phyloP scores from a whole-genome alignment of 768 basidiomycete genomes.

The Mycena metata region DNA sequence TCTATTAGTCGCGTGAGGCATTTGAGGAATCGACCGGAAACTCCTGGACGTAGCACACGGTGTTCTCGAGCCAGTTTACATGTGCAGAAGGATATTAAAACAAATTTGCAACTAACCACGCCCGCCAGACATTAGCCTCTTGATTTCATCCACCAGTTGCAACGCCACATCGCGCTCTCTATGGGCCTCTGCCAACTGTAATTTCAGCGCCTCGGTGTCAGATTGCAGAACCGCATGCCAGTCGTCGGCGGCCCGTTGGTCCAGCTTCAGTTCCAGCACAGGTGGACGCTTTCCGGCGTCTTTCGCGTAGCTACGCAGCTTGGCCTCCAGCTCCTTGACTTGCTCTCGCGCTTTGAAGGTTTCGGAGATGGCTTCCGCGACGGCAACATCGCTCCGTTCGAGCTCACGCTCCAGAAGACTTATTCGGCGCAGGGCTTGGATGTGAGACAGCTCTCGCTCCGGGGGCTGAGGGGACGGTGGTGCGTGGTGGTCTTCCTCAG shows the following conservation, averaged over 20 bases:
- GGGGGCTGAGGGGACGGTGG: constrained; percentile 28
- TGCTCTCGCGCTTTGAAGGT: constrained; percentile 38
- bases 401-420: constrained; percentile 39
- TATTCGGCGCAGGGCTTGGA: constrained; percentile 34
- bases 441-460: constrained; percentile 26
- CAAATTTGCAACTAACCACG: constrained; percentile 6
- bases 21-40: neutral
- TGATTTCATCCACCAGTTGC: constrained; percentile 36
- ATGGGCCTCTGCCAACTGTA: constrained; percentile 31
- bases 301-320: constrained; percentile 25
- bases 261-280: constrained; percentile 29
- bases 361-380: constrained; percentile 37
- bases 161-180: constrained; percentile 36
- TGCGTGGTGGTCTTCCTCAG: constrained; percentile 24
- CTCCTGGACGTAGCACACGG: neutral
- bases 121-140: constrained; percentile 22
- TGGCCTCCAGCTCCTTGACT: constrained; percentile 34
- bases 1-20: constrained; percentile 1
- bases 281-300: constrained; percentile 21
- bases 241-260: constrained; percentile 30
- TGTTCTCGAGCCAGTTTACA: neutral
- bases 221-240: constrained; percentile 36
- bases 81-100: neutral
- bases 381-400: constrained; percentile 39
- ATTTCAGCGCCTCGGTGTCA: constrained; percentile 35